phyloP scores from a whole-genome alignment of 768 basidiomycete species.

The Pleurotus salmoneostramineus region DNA sequence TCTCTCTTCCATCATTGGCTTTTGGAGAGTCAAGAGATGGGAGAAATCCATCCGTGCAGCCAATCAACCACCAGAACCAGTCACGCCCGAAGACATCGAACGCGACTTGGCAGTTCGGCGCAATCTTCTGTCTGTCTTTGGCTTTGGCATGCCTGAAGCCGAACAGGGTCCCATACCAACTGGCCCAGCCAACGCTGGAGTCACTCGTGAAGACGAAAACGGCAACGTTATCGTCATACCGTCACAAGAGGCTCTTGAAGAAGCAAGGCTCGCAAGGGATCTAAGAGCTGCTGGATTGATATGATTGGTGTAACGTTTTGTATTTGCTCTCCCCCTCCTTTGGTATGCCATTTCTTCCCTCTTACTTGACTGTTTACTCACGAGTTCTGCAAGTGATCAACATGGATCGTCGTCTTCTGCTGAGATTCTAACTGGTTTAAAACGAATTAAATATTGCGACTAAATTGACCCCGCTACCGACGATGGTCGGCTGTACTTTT shows the following conservation, averaged over 20 bases:
- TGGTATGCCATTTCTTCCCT: neutral
- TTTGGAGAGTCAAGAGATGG: conserved; percentile 84
- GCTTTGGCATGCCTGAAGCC: conserved; percentile 29
- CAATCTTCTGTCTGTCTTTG: conserved; percentile 50
- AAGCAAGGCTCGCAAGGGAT: conserved; percentile 44
- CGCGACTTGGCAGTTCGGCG: conserved; percentile 48
- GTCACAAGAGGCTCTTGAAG: conserved; percentile 28
- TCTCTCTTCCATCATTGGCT: conserved; percentile 77
- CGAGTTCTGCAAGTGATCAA: neutral
- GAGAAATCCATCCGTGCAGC: conserved; percentile 61
- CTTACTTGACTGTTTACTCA: neutral
- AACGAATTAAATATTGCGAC: neutral
- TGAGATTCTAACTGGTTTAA: neutral
- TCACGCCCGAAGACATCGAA: conserved; percentile 43
- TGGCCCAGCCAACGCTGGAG: conserved; percentile 1
- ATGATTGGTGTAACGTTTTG: conserved; percentile 20
- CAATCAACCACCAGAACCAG: conserved; percentile 21
- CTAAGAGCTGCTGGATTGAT: conserved; percentile 53
- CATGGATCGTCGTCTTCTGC: neutral
- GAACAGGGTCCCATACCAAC: conserved; percentile 9
- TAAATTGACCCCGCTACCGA: neutral
- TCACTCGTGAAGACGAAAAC: conserved; percentile 16
- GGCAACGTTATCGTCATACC: conserved; percentile 22
- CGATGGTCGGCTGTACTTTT: neutral
- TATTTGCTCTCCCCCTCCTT: neutral